Percentiles rank a stretch among this genome's conserved stretches.
These are phyloP conservation scores for Nemania bipapillata DNA, from an alignment of 2,329 filamentous ascomycete genomes.

Conservation along the genomic window DNA sequence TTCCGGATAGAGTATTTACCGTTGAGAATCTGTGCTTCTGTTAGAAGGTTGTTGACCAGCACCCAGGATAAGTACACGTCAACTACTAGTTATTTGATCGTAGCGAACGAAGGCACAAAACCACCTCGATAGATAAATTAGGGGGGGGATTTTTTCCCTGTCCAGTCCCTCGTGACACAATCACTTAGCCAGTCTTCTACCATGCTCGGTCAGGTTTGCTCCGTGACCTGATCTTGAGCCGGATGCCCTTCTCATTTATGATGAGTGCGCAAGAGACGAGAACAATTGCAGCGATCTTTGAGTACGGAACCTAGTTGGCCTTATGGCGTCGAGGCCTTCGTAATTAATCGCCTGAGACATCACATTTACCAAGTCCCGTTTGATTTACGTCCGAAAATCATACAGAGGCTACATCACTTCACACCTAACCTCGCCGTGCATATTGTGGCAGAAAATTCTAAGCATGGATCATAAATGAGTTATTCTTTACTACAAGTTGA, in stretches of 20 bases:
- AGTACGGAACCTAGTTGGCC: conserved; percentile 54
- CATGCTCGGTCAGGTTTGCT: conserved; percentile 53
- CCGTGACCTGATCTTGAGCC: conserved; percentile 55
- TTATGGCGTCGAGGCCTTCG: conserved; percentile 51
- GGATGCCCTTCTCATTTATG: conserved; percentile 44
- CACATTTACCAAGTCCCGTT: background rate
- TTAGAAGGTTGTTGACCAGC: background rate
- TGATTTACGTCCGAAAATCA: background rate
- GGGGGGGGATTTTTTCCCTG: background rate
- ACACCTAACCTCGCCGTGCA: background rate
- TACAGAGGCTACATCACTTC: background rate
- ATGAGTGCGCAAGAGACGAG: conserved; percentile 52
- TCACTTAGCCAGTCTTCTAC: conserved; percentile 49
- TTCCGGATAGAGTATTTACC: background rate
- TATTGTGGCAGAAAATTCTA: too few species aligned
- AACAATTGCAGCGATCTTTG: conserved; percentile 55
- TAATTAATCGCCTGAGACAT: conserved; percentile 58
- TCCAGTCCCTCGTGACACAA: background rate
- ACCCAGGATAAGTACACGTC: background rate
- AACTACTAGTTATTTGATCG: background rate
- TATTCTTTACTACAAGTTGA: background rate
- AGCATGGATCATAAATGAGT: background rate
- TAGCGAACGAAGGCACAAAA: too few species aligned
- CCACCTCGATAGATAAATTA: background rate
- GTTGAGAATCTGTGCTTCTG: background rate